Percentiles rank a stretch among this genome's conserved stretches.
These are phyloP conservation scores for Sporothrix luriei DNA, from an alignment of 2,329 filamentous ascomycete species.

Conservation along the genomic window DNA sequence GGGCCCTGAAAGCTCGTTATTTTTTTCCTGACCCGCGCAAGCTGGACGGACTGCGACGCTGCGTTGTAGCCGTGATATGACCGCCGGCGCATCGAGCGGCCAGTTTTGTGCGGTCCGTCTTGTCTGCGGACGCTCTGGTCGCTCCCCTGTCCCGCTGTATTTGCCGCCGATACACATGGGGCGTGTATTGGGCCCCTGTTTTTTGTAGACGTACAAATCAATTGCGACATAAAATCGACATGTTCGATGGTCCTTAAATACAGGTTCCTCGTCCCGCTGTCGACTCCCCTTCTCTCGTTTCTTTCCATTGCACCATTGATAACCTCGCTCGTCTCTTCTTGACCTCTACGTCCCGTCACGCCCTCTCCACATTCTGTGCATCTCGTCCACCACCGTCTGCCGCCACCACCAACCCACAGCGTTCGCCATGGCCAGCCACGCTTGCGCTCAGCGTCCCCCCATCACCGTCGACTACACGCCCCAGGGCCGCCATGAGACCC, in stretches of 20 bases:
- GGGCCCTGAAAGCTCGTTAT: neutral
- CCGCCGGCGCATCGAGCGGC: neutral
- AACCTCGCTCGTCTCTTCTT: neutral
- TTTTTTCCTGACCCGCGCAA: neutral
- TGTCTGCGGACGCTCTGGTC: too few relatives aligned
- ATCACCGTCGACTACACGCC: constrained; percentile 46
- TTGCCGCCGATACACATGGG: neutral
- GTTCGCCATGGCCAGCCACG: constrained; percentile 37
- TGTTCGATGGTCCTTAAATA: neutral
- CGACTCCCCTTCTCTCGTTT: neutral
- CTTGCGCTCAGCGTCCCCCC: constrained; percentile 45
- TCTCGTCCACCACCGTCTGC: neutral
- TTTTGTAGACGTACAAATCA: neutral
- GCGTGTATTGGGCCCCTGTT: neutral
- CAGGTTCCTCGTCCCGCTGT: neutral
- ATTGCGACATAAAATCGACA: neutral
- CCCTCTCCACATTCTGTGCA: neutral
- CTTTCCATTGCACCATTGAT: neutral
- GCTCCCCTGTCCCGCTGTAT: too few relatives aligned
- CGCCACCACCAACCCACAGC: neutral
- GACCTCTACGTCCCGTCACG: neutral
- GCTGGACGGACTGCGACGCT: neutral
- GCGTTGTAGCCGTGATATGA: constrained; percentile 18
- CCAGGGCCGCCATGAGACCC: constrained; percentile 47
- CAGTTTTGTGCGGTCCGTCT: neutral